Base-by-base conservation (phyloP, 306 rosid genomes). In the Acacia confusa region DNA sequence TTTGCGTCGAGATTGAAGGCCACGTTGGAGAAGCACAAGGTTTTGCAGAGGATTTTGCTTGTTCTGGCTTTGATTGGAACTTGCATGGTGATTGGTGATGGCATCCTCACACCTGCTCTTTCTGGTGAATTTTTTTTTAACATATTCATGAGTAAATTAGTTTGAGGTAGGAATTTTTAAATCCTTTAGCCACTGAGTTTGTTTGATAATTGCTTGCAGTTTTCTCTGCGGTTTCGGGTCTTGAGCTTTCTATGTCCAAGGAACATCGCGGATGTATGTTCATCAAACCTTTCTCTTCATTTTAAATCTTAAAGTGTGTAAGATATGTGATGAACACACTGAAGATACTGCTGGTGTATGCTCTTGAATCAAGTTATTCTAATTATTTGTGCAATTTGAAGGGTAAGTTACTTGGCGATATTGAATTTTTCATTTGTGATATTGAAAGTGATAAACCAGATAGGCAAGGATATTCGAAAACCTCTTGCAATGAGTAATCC, bases 31-130 rank as follows among this genome's bases (percentile, higher is more conserved):
- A 89, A 64, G 91, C 88, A 80, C 41, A 66, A 78, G 78, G 87
- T 91, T 69, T 44, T 91, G 83, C 95, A 89, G 75, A 91, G 77
- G 30, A 78, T 79, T 86, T 81, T 91, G 89, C 92, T 91, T 38
- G 89, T 91, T 52, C 86, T 91, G 50, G 90, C 95, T 81, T 83
- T 90, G 85, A 69, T 92, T 78, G 97, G 97, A 53, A 75, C 91
- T 85, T 90, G 91, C 82, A 90, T 92, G 94, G 89, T 91, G 85
- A 89, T 91, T 71, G 96, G 92, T 47, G 96, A 89, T 81, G 93
- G 96, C 50, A 88, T 91, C 76, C 87, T 91, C 40, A 88, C 93
- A 9, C 94, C 94, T 3, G 91, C 94, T 66, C 69, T 91, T 87
- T 91, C 94, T 77, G 96, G 96, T 91, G 84, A 79, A n/a, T 80